Evolutionary conservation across 768 basidiomycete species (phyloP), one percentile per base, ranked within the genome.

Genomic region (Trametes coccinea): DNA sequence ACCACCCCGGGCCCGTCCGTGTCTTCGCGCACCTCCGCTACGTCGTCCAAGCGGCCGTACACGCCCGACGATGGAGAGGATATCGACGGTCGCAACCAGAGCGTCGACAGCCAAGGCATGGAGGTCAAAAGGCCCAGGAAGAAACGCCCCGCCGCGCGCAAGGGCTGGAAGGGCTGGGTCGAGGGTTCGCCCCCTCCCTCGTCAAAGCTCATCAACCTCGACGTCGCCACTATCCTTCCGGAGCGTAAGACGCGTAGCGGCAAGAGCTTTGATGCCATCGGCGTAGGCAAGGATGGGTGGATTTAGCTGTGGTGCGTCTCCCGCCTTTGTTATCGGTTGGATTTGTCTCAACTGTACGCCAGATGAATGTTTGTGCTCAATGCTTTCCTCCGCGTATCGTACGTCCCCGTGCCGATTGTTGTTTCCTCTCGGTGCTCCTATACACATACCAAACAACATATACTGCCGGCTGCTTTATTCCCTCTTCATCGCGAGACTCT

Each of bases 131-230:
- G 66, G 39, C 71, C 67, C 30, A 76, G 69, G 30, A 90, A 84
- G 78, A 86, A 87, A 66, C 77, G 81, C 46, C 80, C 86, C 22
- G 77, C 82, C 0, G 86, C 82, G 39, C 86, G 81, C 75, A 93
- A 93, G 73, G 91, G 91, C 16, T 93, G 91, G 91, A 93, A 93
- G 78, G 91, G 91, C 41, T 93, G 91, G 91, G 88, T 93, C 22
- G 91, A 92, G 77, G 90, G 90, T 66, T 91, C 90, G 22, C 89
- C 89, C 3, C 84, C 85, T 54, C 88, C 91, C 22, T 90, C 89
- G 14, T 82, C 86, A 68, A 92, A 91, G 73, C 77, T 92, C 53
- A 92, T 92, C 75, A 92, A 92, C 69, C 80, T 92, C 62, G 91
- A 93, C 72, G 80, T 81, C 37, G 88, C 86, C 1, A 83, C 86